Evolutionary conservation across 306 rosid species (phyloP).

Genomic region (Dalbergia oliveri): DNA sequence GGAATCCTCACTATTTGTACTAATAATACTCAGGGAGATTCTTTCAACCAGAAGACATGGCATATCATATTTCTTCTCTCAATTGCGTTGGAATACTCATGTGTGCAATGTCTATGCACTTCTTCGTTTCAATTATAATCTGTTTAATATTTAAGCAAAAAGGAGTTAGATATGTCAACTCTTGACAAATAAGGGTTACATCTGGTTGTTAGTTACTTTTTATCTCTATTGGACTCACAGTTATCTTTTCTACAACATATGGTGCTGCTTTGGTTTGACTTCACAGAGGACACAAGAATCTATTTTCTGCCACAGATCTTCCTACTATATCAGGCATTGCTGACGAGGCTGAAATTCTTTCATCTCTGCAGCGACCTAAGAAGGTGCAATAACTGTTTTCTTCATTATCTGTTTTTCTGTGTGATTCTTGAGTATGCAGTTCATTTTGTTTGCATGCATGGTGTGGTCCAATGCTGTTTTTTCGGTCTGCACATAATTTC

Average conservation of each 20-base stretch:
- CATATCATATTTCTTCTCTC: neutral
- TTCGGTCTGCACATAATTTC: constrained; percentile 30
- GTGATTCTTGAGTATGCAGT: constrained; percentile 24
- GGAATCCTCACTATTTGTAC: neutral
- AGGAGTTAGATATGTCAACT: no score
- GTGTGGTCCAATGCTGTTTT: constrained; percentile 18
- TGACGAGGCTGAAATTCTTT: constrained; percentile 97
- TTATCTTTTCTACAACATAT: no score
- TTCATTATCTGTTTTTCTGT: constrained; percentile 25
- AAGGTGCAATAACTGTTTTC: constrained; percentile 62
- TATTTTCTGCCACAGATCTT: constrained; percentile 72
- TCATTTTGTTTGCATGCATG: constrained; percentile 33
- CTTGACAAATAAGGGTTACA: no score
- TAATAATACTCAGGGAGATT: neutral
- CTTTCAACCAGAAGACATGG: neutral
- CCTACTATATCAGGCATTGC: constrained; percentile 80
- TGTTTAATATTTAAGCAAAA: no score
- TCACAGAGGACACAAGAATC: no score
- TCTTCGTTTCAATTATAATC: neutral
- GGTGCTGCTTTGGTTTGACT: no score
- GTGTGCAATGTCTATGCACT: neutral
- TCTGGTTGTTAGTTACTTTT: no score
- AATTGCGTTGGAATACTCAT: neutral
- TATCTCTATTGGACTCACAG: no score
- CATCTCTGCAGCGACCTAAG: constrained; percentile 98